Conservation (phyloP, 257 asterid species). For the Pogostemon cablin region DNA sequence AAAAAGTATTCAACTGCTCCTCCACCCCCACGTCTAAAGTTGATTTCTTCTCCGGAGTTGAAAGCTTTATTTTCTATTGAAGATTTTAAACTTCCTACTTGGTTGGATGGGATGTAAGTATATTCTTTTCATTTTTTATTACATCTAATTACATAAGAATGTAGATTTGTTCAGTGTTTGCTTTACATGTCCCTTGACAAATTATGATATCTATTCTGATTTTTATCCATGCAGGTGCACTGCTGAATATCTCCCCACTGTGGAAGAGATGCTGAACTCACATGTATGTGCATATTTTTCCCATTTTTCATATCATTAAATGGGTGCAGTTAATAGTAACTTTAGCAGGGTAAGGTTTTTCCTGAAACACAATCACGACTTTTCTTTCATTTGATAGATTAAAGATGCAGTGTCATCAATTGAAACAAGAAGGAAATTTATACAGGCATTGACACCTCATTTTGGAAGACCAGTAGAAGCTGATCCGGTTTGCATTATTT, state of each 20-base stretch:
- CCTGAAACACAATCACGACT: not conserved
- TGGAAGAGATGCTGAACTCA: conserved; percentile 72
- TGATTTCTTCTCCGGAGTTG: conserved; percentile 82
- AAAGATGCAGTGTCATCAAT: conserved; percentile 73
- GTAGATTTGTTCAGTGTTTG: conserved; percentile 14
- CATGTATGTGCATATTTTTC: conserved; percentile 58
- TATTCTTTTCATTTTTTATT: conserved; percentile 44
- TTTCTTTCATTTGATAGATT: conserved; percentile 50
- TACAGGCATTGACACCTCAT: conserved; percentile 63
- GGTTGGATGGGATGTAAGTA: conserved; percentile 96
- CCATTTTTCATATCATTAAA: conserved; percentile 15
- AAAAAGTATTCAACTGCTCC: conserved; percentile 62
- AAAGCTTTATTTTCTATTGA: conserved; percentile 78
- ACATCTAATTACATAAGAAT: not conserved
- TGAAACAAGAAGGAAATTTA: conserved; percentile 75
- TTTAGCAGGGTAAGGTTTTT: conserved; percentile 10
- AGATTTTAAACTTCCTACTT: conserved; percentile 86
- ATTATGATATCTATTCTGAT: conserved; percentile 16
- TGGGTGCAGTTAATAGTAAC: conserved; percentile 16
- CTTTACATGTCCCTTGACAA: not conserved
- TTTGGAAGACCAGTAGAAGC: conserved; percentile 92
- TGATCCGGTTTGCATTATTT: conserved; percentile 66
- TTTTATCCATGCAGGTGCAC: conserved; percentile 66
- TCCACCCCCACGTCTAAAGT: conserved; percentile 79
- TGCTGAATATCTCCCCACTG: conserved; percentile 85